Evolutionary conservation across 257 asterid species (phyloP).

Genomic region (Cruciata laevipes): DNA sequence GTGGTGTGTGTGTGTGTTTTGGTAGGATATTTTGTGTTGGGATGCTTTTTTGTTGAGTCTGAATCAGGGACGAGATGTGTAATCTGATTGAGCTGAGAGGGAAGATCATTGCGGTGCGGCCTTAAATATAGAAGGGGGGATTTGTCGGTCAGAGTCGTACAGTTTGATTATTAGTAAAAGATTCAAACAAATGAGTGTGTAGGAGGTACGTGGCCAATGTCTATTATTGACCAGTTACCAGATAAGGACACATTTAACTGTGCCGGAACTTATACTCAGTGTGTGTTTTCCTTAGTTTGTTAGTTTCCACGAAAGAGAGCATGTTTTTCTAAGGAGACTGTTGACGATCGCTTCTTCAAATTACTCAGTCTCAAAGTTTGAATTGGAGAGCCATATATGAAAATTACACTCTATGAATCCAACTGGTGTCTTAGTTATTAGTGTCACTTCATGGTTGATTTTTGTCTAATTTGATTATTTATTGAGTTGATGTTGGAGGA

Average conservation of each 20-base stretch:
- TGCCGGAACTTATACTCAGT: neutral
- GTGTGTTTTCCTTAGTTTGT: neutral
- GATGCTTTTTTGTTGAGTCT: neutral
- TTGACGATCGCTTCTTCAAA: constrained; percentile 2
- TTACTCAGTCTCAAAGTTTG: neutral
- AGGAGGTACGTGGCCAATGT: neutral
- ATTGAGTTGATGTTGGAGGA: too few species aligned
- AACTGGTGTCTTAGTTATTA: neutral
- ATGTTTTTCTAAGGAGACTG: neutral
- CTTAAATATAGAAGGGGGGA: constrained; percentile 8
- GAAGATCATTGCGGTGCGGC: neutral
- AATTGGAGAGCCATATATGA: neutral
- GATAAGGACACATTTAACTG: constrained; percentile 5
- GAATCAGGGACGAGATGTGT: neutral
- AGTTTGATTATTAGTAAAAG: constrained; percentile 9
- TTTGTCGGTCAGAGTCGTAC: constrained; percentile 7
- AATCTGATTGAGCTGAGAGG: neutral
- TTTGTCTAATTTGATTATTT: too few species aligned
- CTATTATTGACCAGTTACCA: constrained; percentile 7
- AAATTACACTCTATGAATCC: neutral
- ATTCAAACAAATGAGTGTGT: neutral
- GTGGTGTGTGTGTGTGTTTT: neutral
- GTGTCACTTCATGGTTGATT: neutral
- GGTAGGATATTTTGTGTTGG: neutral
- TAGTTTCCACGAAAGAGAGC: neutral